These are phyloP conservation scores for Rehmannia glutinosa DNA, from an alignment of 257 asterid genomes.

Conservation along the genomic window DNA sequence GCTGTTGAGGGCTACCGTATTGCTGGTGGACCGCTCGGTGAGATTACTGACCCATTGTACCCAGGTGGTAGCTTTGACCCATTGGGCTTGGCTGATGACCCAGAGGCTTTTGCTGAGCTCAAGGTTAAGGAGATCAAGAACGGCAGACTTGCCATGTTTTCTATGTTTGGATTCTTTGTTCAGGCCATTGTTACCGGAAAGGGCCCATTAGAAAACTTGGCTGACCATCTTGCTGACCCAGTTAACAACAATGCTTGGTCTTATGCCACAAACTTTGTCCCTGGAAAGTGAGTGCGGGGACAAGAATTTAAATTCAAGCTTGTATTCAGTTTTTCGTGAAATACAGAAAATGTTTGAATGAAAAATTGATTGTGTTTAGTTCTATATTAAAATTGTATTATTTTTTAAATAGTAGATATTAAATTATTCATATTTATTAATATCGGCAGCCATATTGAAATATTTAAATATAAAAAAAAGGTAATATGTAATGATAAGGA, in stretches of 20 bases:
- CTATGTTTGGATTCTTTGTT: constrained; percentile 61
- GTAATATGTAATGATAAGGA: no score
- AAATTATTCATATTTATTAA: no score
- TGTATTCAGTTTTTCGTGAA: no score
- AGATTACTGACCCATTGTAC: constrained; percentile 42
- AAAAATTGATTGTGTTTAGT: no score
- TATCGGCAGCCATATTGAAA: no score
- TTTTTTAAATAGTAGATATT: no score
- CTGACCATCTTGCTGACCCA: constrained; percentile 49
- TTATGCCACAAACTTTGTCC: constrained; percentile 42
- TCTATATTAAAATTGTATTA: no score
- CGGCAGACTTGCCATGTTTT: constrained; percentile 58
- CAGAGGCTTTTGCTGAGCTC: constrained; percentile 54
- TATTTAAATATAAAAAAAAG: no score
- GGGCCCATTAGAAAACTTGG: constrained; percentile 51
- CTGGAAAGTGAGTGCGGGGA: constrained; percentile 40
- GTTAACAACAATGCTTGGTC: constrained; percentile 57
- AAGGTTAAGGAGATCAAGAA: constrained; percentile 61
- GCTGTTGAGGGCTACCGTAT: constrained; percentile 62
- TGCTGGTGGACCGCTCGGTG: constrained; percentile 50
- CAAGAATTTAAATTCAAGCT: no score
- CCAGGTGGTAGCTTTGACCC: constrained; percentile 58
- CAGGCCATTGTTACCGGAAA: constrained; percentile 57
- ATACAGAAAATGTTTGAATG: no score
- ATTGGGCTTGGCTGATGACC: constrained; percentile 47